These are phyloP conservation scores for Collybia mongolica DNA, from an alignment of 768 basidiomycete genomes.

Conservation along the genomic window DNA sequence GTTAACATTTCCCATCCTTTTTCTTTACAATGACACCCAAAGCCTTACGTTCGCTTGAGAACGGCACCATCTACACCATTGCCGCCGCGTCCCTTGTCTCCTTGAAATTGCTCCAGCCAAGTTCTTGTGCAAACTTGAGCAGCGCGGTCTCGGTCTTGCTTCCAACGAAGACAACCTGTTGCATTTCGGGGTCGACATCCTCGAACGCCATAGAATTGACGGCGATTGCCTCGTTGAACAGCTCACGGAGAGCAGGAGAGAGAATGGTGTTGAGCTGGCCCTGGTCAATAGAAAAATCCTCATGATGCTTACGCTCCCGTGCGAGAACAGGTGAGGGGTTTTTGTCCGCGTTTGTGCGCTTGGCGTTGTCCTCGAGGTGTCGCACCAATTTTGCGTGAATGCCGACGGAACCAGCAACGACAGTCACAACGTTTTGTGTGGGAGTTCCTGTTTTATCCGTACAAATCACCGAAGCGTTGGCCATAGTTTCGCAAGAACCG, in stretches of 20 bases:
- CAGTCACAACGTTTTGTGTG: constrained; percentile 92
- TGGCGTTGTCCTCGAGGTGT: too few relatives aligned
- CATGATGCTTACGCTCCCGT: too few relatives aligned
- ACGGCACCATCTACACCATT: constrained; percentile 87
- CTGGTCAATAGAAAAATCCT: too few relatives aligned
- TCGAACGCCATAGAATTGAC: constrained; percentile 96
- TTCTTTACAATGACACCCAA: constrained; percentile 88
- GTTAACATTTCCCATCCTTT: constrained; percentile 42
- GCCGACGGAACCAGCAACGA: constrained; percentile 94
- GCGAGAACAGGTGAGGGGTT: too few relatives aligned
- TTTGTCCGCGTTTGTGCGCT: too few relatives aligned
- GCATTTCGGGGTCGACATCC: constrained; percentile 69
- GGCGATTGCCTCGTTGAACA: constrained; percentile 88
- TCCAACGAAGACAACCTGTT: too few relatives aligned
- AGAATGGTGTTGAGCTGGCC: too few relatives aligned
- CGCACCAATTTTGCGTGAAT: constrained; percentile 94
- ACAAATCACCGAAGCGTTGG: constrained; percentile 93
- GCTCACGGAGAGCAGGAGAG: too few relatives aligned
- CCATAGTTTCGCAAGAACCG: constrained; percentile 98
- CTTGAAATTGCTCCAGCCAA: constrained; percentile 74
- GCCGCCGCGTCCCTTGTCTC: constrained; percentile 56
- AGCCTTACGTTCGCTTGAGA: constrained; percentile 89
- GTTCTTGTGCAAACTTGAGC: constrained; percentile 79
- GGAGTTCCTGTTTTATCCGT: constrained; percentile 97
- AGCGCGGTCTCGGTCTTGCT: constrained; percentile 96